Evolutionary conservation across 768 basidiomycete species (phyloP).

Genomic region (Pleurotus sapidus): DNA sequence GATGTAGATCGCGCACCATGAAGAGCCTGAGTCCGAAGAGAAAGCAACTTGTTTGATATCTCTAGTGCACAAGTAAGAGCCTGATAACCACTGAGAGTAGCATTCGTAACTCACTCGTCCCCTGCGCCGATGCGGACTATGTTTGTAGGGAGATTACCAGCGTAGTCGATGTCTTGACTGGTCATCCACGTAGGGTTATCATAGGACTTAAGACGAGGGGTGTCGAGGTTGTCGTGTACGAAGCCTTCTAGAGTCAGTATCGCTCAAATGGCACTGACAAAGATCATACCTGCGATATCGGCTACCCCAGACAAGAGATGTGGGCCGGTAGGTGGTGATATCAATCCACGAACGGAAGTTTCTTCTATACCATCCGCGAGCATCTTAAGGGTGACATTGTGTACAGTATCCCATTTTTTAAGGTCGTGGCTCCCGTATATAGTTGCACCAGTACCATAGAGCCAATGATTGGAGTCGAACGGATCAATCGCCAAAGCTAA

Average conservation of each 20-base stretch:
- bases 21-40: slow-evolving; percentile 49
- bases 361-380: slow-evolving; percentile 68
- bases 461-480: slow-evolving; percentile 66
- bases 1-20: slow-evolving; percentile 33
- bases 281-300: slow-evolving; percentile 50
- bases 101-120: slow-evolving; percentile 25
- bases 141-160: slow-evolving; percentile 46
- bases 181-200: slow-evolving; percentile 47
- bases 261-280: no score
- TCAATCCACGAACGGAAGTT: slow-evolving; percentile 51
- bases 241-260: slow-evolving; percentile 33
- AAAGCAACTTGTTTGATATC: slow-evolving; percentile 54
- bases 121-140: slow-evolving; percentile 51
- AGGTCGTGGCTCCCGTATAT: slow-evolving; percentile 60
- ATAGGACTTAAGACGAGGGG: slow-evolving; percentile 35
- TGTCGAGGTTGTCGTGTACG: slow-evolving; percentile 40
- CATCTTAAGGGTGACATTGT: slow-evolving; percentile 56
- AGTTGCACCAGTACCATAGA: slow-evolving; percentile 71
- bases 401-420: slow-evolving; percentile 55
- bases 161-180: slow-evolving; percentile 49
- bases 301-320: slow-evolving; percentile 53
- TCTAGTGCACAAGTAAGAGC: slow-evolving; percentile 20
- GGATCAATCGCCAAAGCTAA: slow-evolving; percentile 62
- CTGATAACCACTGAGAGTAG: no score
- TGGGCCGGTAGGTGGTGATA: slow-evolving; percentile 60